phyloP scores from a whole-genome alignment of 805 yeast species.

The Lachancea fermentati region DNA sequence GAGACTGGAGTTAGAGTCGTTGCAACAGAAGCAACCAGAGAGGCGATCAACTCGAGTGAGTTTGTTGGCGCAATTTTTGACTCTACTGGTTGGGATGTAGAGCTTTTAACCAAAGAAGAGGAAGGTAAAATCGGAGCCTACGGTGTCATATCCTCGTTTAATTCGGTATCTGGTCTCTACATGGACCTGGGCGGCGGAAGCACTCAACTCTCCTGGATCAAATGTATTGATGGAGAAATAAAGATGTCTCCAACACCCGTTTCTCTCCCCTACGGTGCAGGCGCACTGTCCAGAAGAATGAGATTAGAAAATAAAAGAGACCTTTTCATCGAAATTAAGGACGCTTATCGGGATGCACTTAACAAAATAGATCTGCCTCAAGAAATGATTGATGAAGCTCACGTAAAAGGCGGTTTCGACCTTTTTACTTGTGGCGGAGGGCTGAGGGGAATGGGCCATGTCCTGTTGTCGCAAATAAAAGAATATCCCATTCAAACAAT shows the following conservation, averaged over 20 bases:
- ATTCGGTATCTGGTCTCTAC: conserved; percentile 59
- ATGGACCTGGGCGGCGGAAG: conserved; percentile 74
- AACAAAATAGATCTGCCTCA: conserved; percentile 48
- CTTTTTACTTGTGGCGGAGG: conserved; percentile 73
- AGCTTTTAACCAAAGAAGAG: conserved; percentile 51
- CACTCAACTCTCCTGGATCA: conserved; percentile 65
- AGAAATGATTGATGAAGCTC: conserved; percentile 45
- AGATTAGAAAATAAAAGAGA: conserved; percentile 44
- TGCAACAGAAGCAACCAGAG: conserved; percentile 71
- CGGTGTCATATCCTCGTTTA: conserved; percentile 71
- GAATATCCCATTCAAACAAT: conserved; percentile 66
- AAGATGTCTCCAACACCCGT: conserved; percentile 52
- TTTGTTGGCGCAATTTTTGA: conserved; percentile 50
- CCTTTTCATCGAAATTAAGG: conserved; percentile 48
- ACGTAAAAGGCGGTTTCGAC: conserved; percentile 52
- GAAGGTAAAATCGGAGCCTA: conserved; percentile 66
- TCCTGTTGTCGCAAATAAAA: conserved; percentile 45
- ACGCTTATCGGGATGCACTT: conserved; percentile 46
- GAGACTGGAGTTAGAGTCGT: conserved; percentile 56
- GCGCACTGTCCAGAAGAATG: conserved; percentile 53
- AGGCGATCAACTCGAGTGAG: conserved; percentile 57
- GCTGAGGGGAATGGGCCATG: conserved; percentile 61
- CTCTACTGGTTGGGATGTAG: conserved; percentile 65
- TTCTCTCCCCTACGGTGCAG: conserved; percentile 70
- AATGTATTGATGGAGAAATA: conserved; percentile 49